Conservation (phyloP, 805 yeast genomes). For the Hanseniaspora opuntiae region DNA sequence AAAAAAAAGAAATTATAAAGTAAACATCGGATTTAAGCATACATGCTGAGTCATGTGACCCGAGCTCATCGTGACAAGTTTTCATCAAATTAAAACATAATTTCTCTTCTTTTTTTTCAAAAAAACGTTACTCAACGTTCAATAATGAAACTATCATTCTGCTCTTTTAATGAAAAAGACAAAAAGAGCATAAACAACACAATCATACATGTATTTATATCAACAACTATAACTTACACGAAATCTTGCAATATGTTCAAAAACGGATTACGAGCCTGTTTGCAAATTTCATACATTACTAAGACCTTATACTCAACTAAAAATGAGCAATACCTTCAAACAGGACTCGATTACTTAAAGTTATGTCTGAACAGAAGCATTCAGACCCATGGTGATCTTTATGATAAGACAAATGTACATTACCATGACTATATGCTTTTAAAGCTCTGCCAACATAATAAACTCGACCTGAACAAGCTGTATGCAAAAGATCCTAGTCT, state of each 20-base stretch:
- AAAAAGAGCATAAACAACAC: no score
- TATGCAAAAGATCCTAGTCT: slow-evolving; percentile 28
- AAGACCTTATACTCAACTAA: neutral
- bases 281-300: neutral
- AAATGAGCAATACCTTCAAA: neutral
- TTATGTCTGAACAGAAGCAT: neutral
- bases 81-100: no score
- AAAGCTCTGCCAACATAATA: slow-evolving; percentile 2
- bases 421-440: slow-evolving; percentile 1
- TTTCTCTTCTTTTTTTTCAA: no score
- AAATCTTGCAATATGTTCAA: neutral
- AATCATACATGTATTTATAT: no score
- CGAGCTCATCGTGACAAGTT: no score
- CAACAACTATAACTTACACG: neutral
- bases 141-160: no score
- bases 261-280: neutral
- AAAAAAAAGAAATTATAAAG: neutral
- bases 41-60: no score
- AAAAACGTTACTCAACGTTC: no score
- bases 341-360: neutral
- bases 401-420: neutral
- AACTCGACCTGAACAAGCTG: slow-evolving; percentile 14
- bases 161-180: no score
- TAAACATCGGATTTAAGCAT: neutral
- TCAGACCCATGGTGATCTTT: neutral